Evolutionary conservation across 768 basidiomycete species (phyloP).

Genomic region (Tylopilus felleus): DNA sequence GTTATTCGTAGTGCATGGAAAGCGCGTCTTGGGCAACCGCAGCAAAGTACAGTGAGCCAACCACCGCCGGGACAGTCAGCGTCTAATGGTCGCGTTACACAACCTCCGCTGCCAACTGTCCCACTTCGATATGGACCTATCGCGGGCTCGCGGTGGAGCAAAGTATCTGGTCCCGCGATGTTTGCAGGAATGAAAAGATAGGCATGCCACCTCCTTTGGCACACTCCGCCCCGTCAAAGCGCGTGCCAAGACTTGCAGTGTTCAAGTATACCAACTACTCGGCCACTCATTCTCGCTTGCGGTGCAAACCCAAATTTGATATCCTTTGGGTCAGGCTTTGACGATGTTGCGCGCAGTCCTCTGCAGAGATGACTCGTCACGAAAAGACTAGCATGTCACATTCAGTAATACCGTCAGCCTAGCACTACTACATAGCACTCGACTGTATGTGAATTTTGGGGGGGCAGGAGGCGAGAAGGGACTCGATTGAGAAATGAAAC

Average conservation of each 20-base stretch:
- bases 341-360: not conserved
- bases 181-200: constrained; percentile 68
- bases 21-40: constrained; percentile 46
- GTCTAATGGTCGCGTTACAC: constrained; percentile 25
- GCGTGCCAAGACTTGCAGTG: constrained; percentile 4
- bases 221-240: constrained; percentile 1
- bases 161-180: constrained; percentile 60
- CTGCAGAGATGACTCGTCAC: not conserved
- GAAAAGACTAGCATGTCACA: constrained; percentile 9
- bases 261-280: constrained; percentile 1
- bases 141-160: constrained; percentile 64
- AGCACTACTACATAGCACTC: constrained; percentile 13
- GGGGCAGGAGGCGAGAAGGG: constrained; percentile 25
- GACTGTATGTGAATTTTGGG: constrained; percentile 18
- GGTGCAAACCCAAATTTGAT: constrained; percentile 6
- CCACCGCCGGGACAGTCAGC: constrained; percentile 19
- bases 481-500: constrained; percentile 32
- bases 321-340: constrained; percentile 4
- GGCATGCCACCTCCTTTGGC: constrained; percentile 14
- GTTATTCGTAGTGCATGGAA: constrained; percentile 76
- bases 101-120: constrained; percentile 18
- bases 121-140: constrained; percentile 58
- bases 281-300: not conserved
- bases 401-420: constrained; percentile 10
- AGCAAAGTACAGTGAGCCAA: constrained; percentile 21